Evolutionary conservation across 371 early-diverging fungal species (phyloP).

Genomic region (Homolaphlyctis polyrhiza): DNA sequence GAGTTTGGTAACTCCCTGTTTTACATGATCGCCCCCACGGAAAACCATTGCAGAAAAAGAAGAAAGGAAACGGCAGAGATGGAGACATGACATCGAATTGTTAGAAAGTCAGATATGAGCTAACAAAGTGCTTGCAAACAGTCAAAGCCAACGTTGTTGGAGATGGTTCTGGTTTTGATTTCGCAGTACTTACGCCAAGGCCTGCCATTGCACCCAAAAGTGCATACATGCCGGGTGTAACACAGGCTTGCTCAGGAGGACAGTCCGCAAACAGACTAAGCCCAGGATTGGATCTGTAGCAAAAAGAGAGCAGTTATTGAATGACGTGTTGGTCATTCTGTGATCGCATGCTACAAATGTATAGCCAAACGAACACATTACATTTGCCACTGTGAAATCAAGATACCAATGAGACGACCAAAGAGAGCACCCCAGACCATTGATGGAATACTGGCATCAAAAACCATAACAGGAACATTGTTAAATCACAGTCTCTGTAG

Average conservation of each 20-base stretch:
- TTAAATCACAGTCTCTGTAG: neutral
- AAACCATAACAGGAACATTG: neutral
- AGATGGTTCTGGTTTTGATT: too few species aligned
- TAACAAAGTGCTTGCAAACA: too few species aligned
- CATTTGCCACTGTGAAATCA: conserved; percentile 64
- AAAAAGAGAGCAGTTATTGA: too few species aligned
- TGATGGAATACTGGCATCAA: conserved; percentile 69
- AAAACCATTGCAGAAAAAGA: neutral
- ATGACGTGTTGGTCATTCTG: too few species aligned
- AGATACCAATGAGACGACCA: conserved; percentile 87
- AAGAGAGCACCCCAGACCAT: conserved; percentile 91
- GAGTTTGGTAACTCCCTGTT: conserved; percentile 49
- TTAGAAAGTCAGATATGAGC: too few species aligned
- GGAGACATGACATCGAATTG: too few species aligned
- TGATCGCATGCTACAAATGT: too few species aligned
- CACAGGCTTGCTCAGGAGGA: conserved; percentile 51
- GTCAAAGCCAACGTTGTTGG: too few species aligned
- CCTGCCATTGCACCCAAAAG: conserved; percentile 91
- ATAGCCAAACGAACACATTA: too few species aligned
- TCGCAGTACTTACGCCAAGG: conserved; percentile 63
- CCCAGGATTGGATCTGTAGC: conserved; percentile 12
- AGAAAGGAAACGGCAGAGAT: neutral
- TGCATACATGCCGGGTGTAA: conserved; percentile 93
- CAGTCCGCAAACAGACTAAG: conserved; percentile 33
- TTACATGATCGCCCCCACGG: too few species aligned